A percentile compares a stretch with the other conserved stretches of the same genome.
phyloP scores from a whole-genome alignment of 192 early-diverging fungal species.

The Entomortierella chlamydospora region DNA sequence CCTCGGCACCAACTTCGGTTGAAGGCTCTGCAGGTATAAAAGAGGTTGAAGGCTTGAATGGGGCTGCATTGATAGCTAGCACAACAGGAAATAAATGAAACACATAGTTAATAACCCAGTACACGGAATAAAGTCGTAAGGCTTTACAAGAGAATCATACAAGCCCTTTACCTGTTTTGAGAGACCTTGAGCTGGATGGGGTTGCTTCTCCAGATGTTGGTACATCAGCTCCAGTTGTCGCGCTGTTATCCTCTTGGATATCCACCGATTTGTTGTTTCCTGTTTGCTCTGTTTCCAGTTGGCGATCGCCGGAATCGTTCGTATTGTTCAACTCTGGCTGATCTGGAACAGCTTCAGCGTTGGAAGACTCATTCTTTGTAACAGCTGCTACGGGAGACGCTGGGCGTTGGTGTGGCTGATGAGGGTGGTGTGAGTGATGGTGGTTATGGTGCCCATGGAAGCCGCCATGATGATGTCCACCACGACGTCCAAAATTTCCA shows the following conservation, averaged over 20 bases:
- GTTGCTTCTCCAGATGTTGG: slow-evolving; percentile 7
- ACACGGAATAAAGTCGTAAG: too few relatives aligned
- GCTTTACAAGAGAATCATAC: neutral
- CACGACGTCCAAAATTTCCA: slow-evolving; percentile 31
- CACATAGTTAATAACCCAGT: neutral
- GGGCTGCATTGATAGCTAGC: slow-evolving; percentile 45
- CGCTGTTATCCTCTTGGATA: neutral
- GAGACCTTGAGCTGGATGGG: slow-evolving; percentile 25
- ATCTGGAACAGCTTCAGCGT: neutral
- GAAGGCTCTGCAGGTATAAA: slow-evolving; percentile 7
- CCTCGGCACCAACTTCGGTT: slow-evolving; percentile 7
- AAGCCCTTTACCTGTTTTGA: slow-evolving; percentile 37
- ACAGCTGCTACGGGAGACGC: neutral
- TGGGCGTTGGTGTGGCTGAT: neutral
- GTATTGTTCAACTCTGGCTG: neutral
- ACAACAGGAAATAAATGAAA: neutral
- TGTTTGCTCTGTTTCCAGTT: neutral
- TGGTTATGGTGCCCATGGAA: slow-evolving; percentile 22
- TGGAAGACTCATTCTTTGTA: neutral
- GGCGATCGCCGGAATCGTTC: slow-evolving; percentile 1
- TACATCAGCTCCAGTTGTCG: neutral
- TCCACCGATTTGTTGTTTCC: neutral
- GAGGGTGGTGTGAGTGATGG: slow-evolving; percentile 11
- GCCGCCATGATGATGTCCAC: slow-evolving; percentile 25
- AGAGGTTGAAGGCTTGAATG: slow-evolving; percentile 34